These are phyloP conservation scores for Zychaea mexicana DNA, from an alignment of 371 early-diverging fungal genomes.

Conservation along the genomic window DNA sequence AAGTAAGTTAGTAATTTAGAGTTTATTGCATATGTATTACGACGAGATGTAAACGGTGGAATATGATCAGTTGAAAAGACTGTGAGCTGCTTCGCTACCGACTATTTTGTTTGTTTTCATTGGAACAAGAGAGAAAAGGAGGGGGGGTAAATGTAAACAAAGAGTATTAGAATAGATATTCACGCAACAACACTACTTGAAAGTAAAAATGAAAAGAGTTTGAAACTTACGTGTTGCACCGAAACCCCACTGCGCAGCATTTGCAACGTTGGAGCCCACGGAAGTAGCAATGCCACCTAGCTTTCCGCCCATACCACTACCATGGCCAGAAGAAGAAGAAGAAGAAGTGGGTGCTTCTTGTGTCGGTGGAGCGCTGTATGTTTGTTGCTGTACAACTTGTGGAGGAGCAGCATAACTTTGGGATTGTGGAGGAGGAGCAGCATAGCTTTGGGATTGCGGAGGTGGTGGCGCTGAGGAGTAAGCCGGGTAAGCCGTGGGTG, in stretches of 20 bases:
- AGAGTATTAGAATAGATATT: too few relatives aligned
- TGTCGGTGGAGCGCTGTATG: conserved; percentile 2
- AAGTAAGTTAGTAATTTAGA: too few relatives aligned
- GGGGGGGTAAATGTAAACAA: too few relatives aligned
- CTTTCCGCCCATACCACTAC: conserved; percentile 3
- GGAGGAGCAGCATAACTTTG: conserved; percentile 5
- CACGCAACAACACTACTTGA: too few relatives aligned
- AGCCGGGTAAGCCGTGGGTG: conserved; percentile 8
- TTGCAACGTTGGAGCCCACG: neutral
- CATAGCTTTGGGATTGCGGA: conserved; percentile 6
- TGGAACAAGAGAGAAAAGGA: neutral
- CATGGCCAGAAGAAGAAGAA: neutral
- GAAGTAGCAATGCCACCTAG: neutral
- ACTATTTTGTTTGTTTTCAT: neutral
- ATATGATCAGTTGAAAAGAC: neutral
- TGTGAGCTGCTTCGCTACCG: neutral
- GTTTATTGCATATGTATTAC: too few relatives aligned
- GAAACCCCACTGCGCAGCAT: conserved; percentile 46
- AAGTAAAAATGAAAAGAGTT: neutral
- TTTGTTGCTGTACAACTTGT: neutral
- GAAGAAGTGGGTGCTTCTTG: neutral
- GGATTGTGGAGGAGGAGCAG: conserved; percentile 3
- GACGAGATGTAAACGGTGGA: too few relatives aligned
- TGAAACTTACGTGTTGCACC: conserved; percentile 21
- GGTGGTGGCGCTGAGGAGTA: conserved; percentile 16